Percentiles rank a stretch among this genome's conserved stretches.
Evolutionary conservation across 345 rosid genomes (phyloP).

Genomic region (Citrus sp.): DNA sequence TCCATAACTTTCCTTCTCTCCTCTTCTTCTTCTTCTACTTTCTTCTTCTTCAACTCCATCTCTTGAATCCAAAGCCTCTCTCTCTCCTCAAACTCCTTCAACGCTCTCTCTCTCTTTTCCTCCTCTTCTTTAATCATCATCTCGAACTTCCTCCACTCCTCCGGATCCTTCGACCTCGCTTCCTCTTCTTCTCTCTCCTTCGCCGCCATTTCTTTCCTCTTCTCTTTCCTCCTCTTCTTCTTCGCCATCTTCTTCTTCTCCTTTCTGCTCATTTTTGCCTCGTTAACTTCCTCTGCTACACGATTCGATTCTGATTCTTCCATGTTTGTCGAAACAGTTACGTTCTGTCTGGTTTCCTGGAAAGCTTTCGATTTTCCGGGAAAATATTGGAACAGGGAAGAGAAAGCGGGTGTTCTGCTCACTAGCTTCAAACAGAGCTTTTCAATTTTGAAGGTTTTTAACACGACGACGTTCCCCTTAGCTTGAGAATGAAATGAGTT

Average conservation of each 20-base stretch:
- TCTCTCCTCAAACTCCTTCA: conserved; percentile 73
- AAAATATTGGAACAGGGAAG: neutral
- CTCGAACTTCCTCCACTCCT: conserved; percentile 47
- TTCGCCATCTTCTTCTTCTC: conserved; percentile 80
- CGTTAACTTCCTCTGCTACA: conserved; percentile 5
- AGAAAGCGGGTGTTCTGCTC: neutral
- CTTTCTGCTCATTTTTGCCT: conserved; percentile 39
- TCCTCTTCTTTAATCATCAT: conserved; percentile 63
- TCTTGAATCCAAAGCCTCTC: conserved; percentile 70
- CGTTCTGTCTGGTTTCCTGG: neutral
- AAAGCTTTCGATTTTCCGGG: neutral
- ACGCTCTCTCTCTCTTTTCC: conserved; percentile 47
- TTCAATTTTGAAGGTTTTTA: neutral
- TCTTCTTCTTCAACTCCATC: conserved; percentile 57
- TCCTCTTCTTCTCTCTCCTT: conserved; percentile 64
- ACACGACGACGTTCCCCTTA: neutral
- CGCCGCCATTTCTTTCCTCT: conserved; percentile 67
- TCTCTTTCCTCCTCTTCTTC: conserved; percentile 74
- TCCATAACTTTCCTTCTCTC: conserved; percentile 38
- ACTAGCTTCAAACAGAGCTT: neutral
- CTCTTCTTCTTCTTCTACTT: conserved; percentile 35
- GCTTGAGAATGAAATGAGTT: too few relatives aligned
- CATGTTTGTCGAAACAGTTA: neutral
- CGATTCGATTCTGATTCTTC: neutral
- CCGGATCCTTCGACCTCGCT: conserved; percentile 61